Base-by-base conservation (phyloP, 2,329 filamentous ascomycete genomes). In the Fonsecaea monophora region DNA sequence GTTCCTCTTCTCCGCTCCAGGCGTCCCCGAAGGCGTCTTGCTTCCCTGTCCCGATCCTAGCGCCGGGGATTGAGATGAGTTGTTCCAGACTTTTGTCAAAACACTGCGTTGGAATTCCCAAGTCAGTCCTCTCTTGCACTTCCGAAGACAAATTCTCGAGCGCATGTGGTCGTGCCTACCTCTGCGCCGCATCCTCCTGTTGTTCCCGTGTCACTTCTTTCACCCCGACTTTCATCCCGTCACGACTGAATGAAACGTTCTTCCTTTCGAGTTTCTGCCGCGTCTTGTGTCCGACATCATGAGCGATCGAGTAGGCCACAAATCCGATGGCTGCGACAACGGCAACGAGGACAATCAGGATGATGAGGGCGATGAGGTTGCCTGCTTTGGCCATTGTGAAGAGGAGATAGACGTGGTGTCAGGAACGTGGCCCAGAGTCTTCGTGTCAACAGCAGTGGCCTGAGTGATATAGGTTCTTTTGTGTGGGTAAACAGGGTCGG, bases 231-330 rank as follows among this genome's bases (percentile, higher is more conserved):
- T 85, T 85, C 70, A 87, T 82, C 25, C 87, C 87, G 53, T 88
- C 86, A 73, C 84, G 86, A 1, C 83, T 83, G 74, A 89, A 84
- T 10, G 81, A 77, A 42, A 90, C 82, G 70, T 89, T 83, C 76
- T 87, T 87, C 80, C 86, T 86, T 78, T 89, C 86, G 84, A 89
- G 85, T 71, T 86, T 86, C 74, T 84, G 82, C 53, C 81, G 81
- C 53, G 86, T 87, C 69, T 83, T 82, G 68, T 85, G 81, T 67
- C 84, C 82, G 58, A 90, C 83, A 68, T 87, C 83, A 73, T 85
- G 84, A 34, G 83, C 81, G 79, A 87, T 87, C 56, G 81, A 78
- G 77, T 87, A 89, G 69, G 84, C 76, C 70, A 86, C 81, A 69
- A 85, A 87, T 25, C 84, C 86, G 68, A 89, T 76, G 72, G 80